Conservation (phyloP, 192 early-diverging fungal genomes). For the Coemansia sp. region DNA sequence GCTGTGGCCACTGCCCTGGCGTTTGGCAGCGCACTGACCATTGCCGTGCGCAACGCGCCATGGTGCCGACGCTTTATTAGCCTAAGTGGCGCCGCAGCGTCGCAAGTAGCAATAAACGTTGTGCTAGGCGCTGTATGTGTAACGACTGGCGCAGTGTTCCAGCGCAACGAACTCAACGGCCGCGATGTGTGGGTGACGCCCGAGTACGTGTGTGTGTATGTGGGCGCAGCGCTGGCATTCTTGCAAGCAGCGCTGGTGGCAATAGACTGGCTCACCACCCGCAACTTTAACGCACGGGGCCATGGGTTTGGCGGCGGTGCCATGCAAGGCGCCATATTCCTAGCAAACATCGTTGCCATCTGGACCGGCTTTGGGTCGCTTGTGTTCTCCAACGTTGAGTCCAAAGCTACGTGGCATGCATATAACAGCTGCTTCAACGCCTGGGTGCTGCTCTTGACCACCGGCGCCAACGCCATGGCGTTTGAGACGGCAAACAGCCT, state of each 20-base stretch:
- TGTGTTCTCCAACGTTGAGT: conserved; percentile 45
- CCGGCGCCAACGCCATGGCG: conserved; percentile 36
- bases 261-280: conserved; percentile 36
- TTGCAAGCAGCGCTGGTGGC: conserved; percentile 37
- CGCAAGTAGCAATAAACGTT: conserved; percentile 38
- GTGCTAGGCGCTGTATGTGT: conserved; percentile 43
- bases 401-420: conserved; percentile 32
- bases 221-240: conserved; percentile 38
- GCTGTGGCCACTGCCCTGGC: conserved; percentile 46
- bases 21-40: conserved; percentile 46
- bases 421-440: conserved; percentile 54
- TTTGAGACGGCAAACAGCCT: conserved; percentile 42
- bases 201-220: conserved; percentile 50
- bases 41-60: conserved; percentile 27
- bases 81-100: conserved; percentile 21
- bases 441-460: conserved; percentile 46
- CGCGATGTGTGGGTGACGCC: conserved; percentile 43
- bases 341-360: conserved; percentile 51
- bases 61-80: conserved; percentile 26
- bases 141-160: conserved; percentile 36
- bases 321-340: conserved; percentile 46
- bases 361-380: conserved; percentile 54
- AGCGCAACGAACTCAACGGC: conserved; percentile 43
- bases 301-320: conserved; percentile 33
- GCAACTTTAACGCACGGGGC: conserved; percentile 48